Percentiles rank a stretch among this genome's conserved stretches.
These are phyloP conservation scores for Kodamaea anthophila DNA, from an alignment of 1,139 yeast genomes.

Conservation along the genomic window DNA sequence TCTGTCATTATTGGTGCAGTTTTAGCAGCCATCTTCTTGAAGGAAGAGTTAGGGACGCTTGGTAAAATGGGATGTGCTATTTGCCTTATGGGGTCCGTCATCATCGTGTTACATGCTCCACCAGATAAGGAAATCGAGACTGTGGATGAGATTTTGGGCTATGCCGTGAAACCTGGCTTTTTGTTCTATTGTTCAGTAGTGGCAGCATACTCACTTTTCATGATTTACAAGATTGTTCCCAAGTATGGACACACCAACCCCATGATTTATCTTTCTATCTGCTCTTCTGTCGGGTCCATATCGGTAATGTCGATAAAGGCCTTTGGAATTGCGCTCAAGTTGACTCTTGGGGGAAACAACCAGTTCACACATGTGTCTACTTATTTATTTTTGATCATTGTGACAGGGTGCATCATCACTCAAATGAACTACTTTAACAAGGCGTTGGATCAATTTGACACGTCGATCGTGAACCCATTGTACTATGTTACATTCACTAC, in stretches of 20 bases:
- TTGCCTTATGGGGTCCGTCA: slow-evolving; percentile 84
- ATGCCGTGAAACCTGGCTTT: slow-evolving; percentile 79
- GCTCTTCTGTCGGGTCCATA: slow-evolving; percentile 86
- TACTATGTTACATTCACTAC: slow-evolving; percentile 92
- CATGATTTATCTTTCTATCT: slow-evolving; percentile 82
- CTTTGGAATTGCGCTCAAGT: slow-evolving; percentile 84
- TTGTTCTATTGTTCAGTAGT: slow-evolving; percentile 61
- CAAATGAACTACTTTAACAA: slow-evolving; percentile 94
- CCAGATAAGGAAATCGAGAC: slow-evolving; percentile 86
- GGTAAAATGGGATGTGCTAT: slow-evolving; percentile 96
- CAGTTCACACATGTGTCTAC: slow-evolving; percentile 85
- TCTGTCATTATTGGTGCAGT: slow-evolving; percentile 90
- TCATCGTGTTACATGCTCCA: slow-evolving; percentile 88
- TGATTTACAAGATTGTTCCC: slow-evolving; percentile 83
- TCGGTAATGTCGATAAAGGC: slow-evolving; percentile 92
- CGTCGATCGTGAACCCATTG: slow-evolving; percentile 86
- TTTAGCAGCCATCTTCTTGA: slow-evolving; percentile 74
- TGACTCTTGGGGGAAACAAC: slow-evolving; percentile 82
- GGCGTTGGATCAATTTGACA: slow-evolving; percentile 89
- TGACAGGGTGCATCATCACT: slow-evolving; percentile 74
- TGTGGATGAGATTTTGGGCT: slow-evolving; percentile 78
- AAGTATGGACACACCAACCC: slow-evolving; percentile 77
- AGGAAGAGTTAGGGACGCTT: slow-evolving; percentile 79
- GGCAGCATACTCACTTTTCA: slow-evolving; percentile 59
- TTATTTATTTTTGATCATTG: slow-evolving; percentile 73